Evolutionary conservation across 306 rosid species (phyloP).

Genomic region (Gastrolobium villosum): DNA sequence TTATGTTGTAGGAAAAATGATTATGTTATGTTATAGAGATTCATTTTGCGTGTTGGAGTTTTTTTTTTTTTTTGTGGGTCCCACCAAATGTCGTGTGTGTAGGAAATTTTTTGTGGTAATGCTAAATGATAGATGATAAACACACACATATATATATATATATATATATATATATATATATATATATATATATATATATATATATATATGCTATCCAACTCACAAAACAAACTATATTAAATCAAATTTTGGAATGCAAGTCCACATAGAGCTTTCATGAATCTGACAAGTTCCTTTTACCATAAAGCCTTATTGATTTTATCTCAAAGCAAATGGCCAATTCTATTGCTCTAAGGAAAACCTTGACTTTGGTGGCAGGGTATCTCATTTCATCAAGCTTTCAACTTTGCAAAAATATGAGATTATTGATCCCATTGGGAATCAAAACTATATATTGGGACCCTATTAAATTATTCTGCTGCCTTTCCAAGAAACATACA

Average conservation of each 20-base stretch:
- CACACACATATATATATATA: too few species aligned
- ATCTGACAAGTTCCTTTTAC: slow-evolving; percentile 35
- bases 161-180: too few species aligned
- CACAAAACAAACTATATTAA: slow-evolving; percentile 35
- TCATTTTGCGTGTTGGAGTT: too few species aligned
- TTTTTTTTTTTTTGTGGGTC: too few species aligned
- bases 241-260: not conserved
- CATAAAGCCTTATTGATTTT: slow-evolving; percentile 36
- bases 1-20: too few species aligned
- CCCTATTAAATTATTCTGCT: slow-evolving; percentile 44
- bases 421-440: slow-evolving; percentile 29
- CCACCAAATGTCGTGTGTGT: too few species aligned
- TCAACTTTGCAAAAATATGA: slow-evolving; percentile 14
- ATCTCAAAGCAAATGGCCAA: not conserved
- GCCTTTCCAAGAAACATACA: slow-evolving; percentile 42
- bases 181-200: too few species aligned
- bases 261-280: slow-evolving; percentile 42
- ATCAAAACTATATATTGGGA: slow-evolving; percentile 47
- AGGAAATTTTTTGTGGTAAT: too few species aligned
- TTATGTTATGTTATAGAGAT: too few species aligned
- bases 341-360: slow-evolving; percentile 40
- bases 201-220: slow-evolving; percentile 48
- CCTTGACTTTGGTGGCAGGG: slow-evolving; percentile 63
- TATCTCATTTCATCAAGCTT: slow-evolving; percentile 45
- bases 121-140: too few species aligned